Conservation (phyloP, 2,329 filamentous ascomycete species). For the Blastomyces emzantsi region DNA sequence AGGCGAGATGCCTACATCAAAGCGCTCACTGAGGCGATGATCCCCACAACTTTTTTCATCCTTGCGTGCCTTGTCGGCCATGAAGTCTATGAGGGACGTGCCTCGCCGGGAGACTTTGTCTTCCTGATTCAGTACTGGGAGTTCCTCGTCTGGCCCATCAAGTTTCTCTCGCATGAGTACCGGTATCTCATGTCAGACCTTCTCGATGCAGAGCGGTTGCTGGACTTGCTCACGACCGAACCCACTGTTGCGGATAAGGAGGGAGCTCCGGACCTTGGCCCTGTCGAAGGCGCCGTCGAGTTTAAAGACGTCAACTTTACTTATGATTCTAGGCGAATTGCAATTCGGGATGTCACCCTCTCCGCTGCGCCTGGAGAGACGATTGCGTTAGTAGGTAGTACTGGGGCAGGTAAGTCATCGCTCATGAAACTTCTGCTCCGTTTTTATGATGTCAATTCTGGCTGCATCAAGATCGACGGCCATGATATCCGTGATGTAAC, state of each 20-base stretch:
- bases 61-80: neutral
- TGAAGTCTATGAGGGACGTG: neutral
- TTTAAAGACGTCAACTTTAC: neutral
- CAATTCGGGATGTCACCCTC: neutral
- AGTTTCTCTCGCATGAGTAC: neutral
- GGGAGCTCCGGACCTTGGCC: neutral
- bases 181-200: neutral
- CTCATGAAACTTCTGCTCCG: conserved; percentile 1
- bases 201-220: neutral
- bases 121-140: conserved; percentile 1
- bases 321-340: neutral
- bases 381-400: neutral
- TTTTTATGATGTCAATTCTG: neutral
- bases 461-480: conserved; percentile 1
- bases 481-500: neutral
- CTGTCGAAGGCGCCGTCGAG: neutral
- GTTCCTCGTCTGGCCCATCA: neutral
- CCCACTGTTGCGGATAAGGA: neutral
- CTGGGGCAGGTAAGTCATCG: conserved; percentile 3
- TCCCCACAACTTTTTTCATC: neutral
- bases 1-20: neutral
- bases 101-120: neutral
- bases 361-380: neutral
- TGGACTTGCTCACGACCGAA: neutral
- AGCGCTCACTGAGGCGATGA: neutral